Percentiles rank a stretch among this genome's conserved stretches.
Conservation (phyloP, 768 basidiomycete genomes). For the Porpolomopsis calyptriformis region DNA sequence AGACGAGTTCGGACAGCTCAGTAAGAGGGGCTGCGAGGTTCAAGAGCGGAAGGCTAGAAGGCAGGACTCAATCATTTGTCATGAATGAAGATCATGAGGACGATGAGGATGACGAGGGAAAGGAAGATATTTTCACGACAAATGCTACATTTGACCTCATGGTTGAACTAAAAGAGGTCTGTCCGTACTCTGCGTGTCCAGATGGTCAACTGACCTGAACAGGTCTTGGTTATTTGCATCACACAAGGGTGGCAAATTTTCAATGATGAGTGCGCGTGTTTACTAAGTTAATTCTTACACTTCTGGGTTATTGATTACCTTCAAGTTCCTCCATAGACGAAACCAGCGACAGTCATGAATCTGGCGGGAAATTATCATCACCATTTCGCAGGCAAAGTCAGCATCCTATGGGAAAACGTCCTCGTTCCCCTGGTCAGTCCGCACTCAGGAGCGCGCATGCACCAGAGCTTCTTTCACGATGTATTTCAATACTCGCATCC, state of each 20-base stretch:
- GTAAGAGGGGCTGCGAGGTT: conserved; percentile 35
- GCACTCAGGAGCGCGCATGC: conserved; percentile 23
- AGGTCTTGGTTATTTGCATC: conserved; percentile 37
- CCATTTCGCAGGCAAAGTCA: conserved; percentile 38
- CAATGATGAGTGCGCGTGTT: conserved; percentile 34
- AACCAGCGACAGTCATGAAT: conserved; percentile 1
- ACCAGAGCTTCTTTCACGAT: conserved; percentile 47
- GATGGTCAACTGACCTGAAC: background rate
- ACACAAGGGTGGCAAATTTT: conserved; percentile 56
- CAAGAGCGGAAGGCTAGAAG: conserved; percentile 18
- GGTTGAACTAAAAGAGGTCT: conserved; percentile 48
- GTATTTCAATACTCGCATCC: conserved; percentile 50
- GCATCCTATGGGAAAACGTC: conserved; percentile 31
- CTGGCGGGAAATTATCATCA: conserved; percentile 23
- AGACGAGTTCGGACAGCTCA: conserved; percentile 25
- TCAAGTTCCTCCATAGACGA: background rate
- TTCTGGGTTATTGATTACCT: background rate
- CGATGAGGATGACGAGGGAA: conserved; percentile 43
- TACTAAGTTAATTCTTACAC: background rate
- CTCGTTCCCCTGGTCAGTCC: conserved; percentile 42
- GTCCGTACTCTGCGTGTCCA: background rate
- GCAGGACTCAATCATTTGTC: conserved; percentile 13
- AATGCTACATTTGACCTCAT: conserved; percentile 56
- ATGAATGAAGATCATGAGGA: conserved; percentile 13
- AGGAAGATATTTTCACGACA: conserved; percentile 42